Evolutionary conservation across 1,284 basidiomycete genomes (phyloP), one percentile per base, ranked within the genome.

Genomic region (Trichosporon faecale): DNA sequence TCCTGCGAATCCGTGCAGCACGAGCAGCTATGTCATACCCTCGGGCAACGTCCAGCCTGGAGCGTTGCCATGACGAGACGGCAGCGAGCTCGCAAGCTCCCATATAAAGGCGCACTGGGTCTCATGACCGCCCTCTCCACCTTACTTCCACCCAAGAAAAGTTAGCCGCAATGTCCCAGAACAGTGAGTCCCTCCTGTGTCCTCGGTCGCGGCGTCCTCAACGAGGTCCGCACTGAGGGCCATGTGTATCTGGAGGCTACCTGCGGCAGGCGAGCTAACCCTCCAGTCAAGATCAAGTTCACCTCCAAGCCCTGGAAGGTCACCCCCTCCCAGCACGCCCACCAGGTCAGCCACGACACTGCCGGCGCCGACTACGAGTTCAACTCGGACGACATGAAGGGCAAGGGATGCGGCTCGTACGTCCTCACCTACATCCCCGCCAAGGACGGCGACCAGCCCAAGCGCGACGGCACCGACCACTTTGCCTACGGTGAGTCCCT

Each of bases 351-450:
- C 27, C 57, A 61, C 57, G 57, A 61, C 57, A 61, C 57, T 8
- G 57, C 57, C 12, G 57, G 57, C 27, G 57, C 29, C 57, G 57
- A 61, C 57, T 61, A 61, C 57, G 57, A 31, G 18, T 61, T 61
- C 57, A 27, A 61, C 57, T 16, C 16, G 16, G 27, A 29, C 52
- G 67, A 68, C 63, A 40, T 68, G 14, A 52, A 57, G 33, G 67
- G 67, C 67, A 65, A 52, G 49, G 67, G 67, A 11, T 35, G 31
- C 18, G 63, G 61, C 49, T 37, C 46, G 9, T 68, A 68, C 52
- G 52, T 60, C 35, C 31, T 65, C 46, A 64, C 67, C 23, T 63
- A 63, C 44, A 31, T 64, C 18, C 55, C 35, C 27, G 37, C 3
- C n/a, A n/a, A 63, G 35, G 37, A 29, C 37, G 21, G 40, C 3